Evolutionary conservation across 2,329 filamentous ascomycete genomes (phyloP), one percentile per base, ranked within the genome.

Genomic region (Diaporthe velutina): DNA sequence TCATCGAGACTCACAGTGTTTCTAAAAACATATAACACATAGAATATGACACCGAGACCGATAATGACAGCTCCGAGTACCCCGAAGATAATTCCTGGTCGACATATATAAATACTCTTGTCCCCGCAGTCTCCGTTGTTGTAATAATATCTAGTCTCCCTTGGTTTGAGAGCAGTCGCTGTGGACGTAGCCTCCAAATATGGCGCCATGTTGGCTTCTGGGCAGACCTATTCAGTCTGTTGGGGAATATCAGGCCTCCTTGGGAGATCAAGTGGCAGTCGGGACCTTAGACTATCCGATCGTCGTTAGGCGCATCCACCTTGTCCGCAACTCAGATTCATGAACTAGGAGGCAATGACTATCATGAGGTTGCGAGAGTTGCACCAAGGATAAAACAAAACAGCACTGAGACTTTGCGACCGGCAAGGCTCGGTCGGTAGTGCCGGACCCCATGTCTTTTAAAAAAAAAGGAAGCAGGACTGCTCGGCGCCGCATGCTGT

Each of bases 401-500:
- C 13, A 30, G 58, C 4, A 22, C 17, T n/a, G 15, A 38, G 64
- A 52, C 28, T 50, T 25, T 19, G 38, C 33, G 33, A 25, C 61
- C 13, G 42, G 64, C 22, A 52, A 33, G 9, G 12, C 30, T 50
- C n/a, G 15, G 9, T 40, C 4, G 38, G 17, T 3, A 54, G n/a
- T 25, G 22, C 48, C n/a, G 64, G 22, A 1, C n/a, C 64, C 17
- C 15, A 33, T 12, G 45, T 40, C 40, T 30, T 68, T 35, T 35
- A 66, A 35, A 50, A 38, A 35, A 50, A 38, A 22, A 28, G n/a
- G 13, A 68, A 22, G 45, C 9, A 30, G 40, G 28, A 33, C 7
- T 17, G 40, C 64, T 54, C 13, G 64, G 64, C 64, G 48, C n/a
- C 64, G 33, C 64, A 54, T 40, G 64, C 33, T 4, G 64, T 68